phyloP scores from a whole-genome alignment of 495 filamentous ascomycete genomes.

The Penicillium cinerascens region DNA sequence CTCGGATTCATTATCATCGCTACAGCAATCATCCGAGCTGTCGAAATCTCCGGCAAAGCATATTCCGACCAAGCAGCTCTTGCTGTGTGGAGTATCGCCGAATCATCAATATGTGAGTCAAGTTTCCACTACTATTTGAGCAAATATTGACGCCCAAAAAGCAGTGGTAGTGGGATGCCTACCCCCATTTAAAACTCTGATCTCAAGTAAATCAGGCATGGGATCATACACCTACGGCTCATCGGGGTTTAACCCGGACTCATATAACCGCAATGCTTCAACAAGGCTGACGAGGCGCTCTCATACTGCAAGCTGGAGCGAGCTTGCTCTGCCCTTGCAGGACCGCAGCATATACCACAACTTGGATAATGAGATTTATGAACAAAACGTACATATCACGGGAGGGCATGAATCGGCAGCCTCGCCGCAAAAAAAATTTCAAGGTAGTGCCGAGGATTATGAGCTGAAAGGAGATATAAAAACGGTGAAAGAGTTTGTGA shows the following conservation, averaged over 20 bases:
- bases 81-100: constrained; percentile 32
- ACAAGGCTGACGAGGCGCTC: neutral
- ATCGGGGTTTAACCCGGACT: neutral
- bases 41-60: constrained; percentile 24
- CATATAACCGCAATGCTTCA: constrained; percentile 4
- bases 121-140: neutral
- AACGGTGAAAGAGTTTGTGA: constrained; percentile 22
- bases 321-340: constrained; percentile 4
- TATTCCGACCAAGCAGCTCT: constrained; percentile 22
- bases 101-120: constrained; percentile 30
- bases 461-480: constrained; percentile 9
- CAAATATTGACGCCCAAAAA: constrained; percentile 4
- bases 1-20: constrained; percentile 31
- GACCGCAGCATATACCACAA: neutral
- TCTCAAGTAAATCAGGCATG: constrained; percentile 5
- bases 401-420: neutral
- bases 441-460: neutral
- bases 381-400: constrained; percentile 2
- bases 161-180: constrained; percentile 49
- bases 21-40: constrained; percentile 29
- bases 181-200: constrained; percentile 42
- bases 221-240: constrained; percentile 5
- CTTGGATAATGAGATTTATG: constrained; percentile 5
- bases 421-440: neutral
- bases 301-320: constrained; percentile 1